phyloP scores from a whole-genome alignment of 2,329 filamentous ascomycete genomes.

The Zymoseptoria tritici region DNA sequence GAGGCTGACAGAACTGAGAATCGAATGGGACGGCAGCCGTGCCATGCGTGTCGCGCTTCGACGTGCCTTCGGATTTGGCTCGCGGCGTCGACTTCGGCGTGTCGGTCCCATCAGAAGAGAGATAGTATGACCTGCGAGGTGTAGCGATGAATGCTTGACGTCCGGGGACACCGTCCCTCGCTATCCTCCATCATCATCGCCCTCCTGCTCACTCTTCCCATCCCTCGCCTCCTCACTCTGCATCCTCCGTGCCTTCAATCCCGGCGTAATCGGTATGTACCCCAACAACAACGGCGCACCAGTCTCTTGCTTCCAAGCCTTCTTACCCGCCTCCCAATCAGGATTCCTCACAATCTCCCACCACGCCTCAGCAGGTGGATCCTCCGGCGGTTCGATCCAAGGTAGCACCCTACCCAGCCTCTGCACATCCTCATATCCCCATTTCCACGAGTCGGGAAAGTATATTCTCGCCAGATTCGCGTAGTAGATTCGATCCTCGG shows the following conservation, averaged over 20 bases:
- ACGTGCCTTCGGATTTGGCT: too few species aligned
- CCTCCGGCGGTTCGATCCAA: slow-evolving; percentile 7
- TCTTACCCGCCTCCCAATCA: not conserved
- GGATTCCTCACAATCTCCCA: not conserved
- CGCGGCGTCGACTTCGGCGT: too few species aligned
- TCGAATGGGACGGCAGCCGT: too few species aligned
- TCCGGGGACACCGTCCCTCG: not conserved
- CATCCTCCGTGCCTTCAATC: not conserved
- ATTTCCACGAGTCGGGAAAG: not conserved
- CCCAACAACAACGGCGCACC: not conserved
- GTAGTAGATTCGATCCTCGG: slow-evolving; percentile 6
- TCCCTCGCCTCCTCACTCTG: not conserved
- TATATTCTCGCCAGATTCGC: slow-evolving; percentile 4
- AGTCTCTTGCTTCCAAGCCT: not conserved
- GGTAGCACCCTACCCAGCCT: slow-evolving; percentile 7
- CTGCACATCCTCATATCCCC: slow-evolving; percentile 2
- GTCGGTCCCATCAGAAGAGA: not conserved
- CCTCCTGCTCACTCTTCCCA: not conserved
- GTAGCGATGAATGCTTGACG: not conserved
- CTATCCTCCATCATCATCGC: not conserved
- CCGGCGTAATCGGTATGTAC: not conserved
- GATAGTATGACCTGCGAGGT: not conserved
- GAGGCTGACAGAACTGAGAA: too few species aligned
- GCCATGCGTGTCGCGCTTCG: too few species aligned
- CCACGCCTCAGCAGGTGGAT: not conserved